phyloP scores from a whole-genome alignment of 306 rosid species.

The Prunus campanulata region DNA sequence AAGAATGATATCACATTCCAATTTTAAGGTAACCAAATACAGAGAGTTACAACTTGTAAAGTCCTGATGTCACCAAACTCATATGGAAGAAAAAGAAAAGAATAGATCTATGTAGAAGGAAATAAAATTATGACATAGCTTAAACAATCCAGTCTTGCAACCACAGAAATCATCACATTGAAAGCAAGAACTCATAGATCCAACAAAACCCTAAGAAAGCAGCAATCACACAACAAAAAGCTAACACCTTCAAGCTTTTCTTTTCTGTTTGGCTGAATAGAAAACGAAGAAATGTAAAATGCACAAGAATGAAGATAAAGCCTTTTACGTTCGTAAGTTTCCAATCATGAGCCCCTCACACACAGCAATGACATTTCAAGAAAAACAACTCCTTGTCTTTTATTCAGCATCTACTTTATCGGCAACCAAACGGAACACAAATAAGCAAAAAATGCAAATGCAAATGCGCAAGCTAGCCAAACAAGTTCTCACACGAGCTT shows the following conservation, averaged over 20 bases:
- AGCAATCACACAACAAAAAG: not conserved
- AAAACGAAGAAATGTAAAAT: slow-evolving; percentile 4
- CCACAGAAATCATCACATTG: not conserved
- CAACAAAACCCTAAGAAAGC: slow-evolving; percentile 3
- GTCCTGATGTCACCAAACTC: not conserved
- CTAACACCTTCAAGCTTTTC: slow-evolving; percentile 6
- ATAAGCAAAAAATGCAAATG: not conserved
- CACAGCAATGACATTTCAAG: not conserved
- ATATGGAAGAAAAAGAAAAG: not conserved
- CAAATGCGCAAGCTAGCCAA: not conserved
- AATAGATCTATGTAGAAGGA: not conserved
- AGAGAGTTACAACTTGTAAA: too few relatives aligned
- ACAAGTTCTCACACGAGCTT: not conserved
- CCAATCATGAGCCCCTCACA: slow-evolving; percentile 15
- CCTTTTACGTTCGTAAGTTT: not conserved
- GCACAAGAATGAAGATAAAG: not conserved
- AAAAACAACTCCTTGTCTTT: not conserved
- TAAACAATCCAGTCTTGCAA: not conserved
- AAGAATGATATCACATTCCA: not conserved
- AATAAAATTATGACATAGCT: not conserved
- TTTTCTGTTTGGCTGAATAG: slow-evolving; percentile 20
- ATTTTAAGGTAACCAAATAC: not conserved
- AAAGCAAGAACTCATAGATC: slow-evolving; percentile 17
- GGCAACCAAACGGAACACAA: slow-evolving; percentile 15
- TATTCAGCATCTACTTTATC: not conserved